Percentiles rank a stretch among this genome's conserved stretches.
Conservation (phyloP, 805 yeast species). For the Vanderwaltozyma yarrowii region DNA sequence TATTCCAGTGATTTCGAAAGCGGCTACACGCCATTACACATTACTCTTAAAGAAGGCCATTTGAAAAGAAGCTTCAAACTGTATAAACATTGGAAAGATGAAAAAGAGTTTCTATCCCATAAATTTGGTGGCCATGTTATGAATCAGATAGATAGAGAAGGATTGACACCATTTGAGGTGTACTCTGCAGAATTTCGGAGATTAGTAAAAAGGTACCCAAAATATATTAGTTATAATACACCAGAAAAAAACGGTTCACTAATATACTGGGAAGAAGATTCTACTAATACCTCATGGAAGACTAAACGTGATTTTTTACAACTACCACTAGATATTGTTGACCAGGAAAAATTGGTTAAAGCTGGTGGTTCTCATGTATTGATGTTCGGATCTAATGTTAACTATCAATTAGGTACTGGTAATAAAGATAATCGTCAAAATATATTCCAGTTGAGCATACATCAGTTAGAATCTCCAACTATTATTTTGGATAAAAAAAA, state of each 20-base stretch:
- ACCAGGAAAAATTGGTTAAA: constrained; percentile 14
- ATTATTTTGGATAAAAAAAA: constrained; percentile 29
- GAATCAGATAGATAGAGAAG: constrained; percentile 55
- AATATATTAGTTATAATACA: constrained; percentile 1
- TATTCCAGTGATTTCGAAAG: constrained; percentile 55
- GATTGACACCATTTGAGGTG: constrained; percentile 64
- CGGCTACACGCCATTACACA: constrained; percentile 76
- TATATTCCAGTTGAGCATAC: constrained; percentile 33
- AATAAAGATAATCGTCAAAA: constrained; percentile 43
- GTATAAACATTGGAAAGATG: constrained; percentile 21
- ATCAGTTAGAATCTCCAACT: constrained; percentile 17
- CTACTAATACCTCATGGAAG: not conserved
- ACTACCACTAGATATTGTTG: constrained; percentile 1
- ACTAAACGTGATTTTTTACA: constrained; percentile 4
- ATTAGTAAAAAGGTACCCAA: constrained; percentile 7
- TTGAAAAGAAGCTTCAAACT: constrained; percentile 22
- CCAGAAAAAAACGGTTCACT: not conserved
- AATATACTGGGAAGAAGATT: constrained; percentile 5
- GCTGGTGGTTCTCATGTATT: constrained; percentile 47
- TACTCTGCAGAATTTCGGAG: constrained; percentile 20
- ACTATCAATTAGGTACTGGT: constrained; percentile 57
- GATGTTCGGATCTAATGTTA: constrained; percentile 54
- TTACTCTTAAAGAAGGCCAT: constrained; percentile 34
- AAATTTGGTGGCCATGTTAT: constrained; percentile 23
- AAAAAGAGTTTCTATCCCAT: constrained; percentile 13